These are phyloP conservation scores for Chrysanthemum lavandulifolium DNA, from an alignment of 129 eudicot genomes.

Conservation along the genomic window DNA sequence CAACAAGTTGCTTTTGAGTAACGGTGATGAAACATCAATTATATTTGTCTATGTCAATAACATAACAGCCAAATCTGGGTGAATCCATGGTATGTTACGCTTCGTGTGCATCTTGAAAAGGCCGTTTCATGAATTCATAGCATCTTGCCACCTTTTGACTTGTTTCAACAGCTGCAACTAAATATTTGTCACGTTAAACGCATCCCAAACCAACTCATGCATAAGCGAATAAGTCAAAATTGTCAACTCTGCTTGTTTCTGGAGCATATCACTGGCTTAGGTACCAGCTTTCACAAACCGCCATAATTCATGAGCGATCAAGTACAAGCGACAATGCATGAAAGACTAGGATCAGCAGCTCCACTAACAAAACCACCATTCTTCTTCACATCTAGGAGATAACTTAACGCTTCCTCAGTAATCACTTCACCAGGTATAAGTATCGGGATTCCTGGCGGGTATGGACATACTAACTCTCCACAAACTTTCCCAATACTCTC, in stretches of 20 bases:
- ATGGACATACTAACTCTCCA: slow-evolving; percentile 85
- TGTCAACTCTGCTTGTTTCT: background rate
- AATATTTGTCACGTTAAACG: background rate
- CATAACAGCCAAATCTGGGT: background rate
- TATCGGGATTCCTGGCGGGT: slow-evolving; percentile 83
- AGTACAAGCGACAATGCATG: slow-evolving; percentile 49
- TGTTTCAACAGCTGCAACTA: background rate
- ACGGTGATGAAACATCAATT: background rate
- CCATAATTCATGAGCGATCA: background rate
- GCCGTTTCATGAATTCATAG: background rate
- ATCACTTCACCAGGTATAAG: slow-evolving; percentile 73
- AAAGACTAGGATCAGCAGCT: slow-evolving; percentile 58
- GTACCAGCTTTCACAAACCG: background rate
- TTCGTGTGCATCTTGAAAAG: background rate
- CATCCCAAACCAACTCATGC: background rate
- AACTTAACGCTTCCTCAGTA: slow-evolving; percentile 43
- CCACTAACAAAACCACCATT: slow-evolving; percentile 66
- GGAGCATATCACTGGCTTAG: background rate
- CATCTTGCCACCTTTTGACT: background rate
- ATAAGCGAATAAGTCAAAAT: background rate
- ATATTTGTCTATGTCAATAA: background rate
- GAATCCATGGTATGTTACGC: background rate
- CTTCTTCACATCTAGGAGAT: slow-evolving; percentile 46
- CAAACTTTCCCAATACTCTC: slow-evolving; percentile 62
- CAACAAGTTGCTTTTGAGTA: no score